Evolutionary conservation across 306 rosid species (phyloP), one percentile per base, ranked within the genome.

Genomic region (Alnus rubra): DNA sequence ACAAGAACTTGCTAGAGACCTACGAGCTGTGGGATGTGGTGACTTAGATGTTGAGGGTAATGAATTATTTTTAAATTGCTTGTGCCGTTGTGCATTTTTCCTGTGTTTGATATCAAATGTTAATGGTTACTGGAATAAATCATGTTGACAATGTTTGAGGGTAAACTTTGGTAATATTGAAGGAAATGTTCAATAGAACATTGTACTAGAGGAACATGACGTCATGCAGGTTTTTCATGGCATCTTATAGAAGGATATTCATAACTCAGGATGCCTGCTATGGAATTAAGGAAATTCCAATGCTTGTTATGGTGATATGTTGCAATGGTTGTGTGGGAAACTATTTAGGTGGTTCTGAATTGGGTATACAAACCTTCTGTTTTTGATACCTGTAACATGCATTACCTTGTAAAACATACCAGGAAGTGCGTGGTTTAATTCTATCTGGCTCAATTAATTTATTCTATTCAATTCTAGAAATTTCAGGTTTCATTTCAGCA

Each of bases 11-110:
- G 96, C 98, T 50, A 93, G 87, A 85, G 99, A 96, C 79, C 88
- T 96, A 67, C 93, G 84, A 63, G 89, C 90, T 70, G 94, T 93
- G 73, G 99, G 98, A 77, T 96, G 99, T 69, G 99, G 99, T 77
- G 99, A 93, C 89, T 91, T 93, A 91, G 99, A 96, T 79, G 94
- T 96, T 69, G 99, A 96, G 78, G 99, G 99, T 93, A 90, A 85
- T 82, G 12, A 18, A 52, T 75, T 33, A 37, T 45, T n/a, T 73
- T 68, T 15, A 9, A 74, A 67, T 35, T 52, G 42, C 55, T 15
- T 16, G 71, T 54, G 5, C 6, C 30, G 1, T 47, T 49, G 50
- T 67, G 72, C 19, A 48, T 28, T 49, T 14, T 71, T 49, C n/a
- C 19, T 49, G 10, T 8, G 12, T 7, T n/a, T 18, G 45, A 42